These are phyloP conservation scores for Apiospora rasikravindrae DNA, from an alignment of 2,329 filamentous ascomycete species.

Conservation along the genomic window DNA sequence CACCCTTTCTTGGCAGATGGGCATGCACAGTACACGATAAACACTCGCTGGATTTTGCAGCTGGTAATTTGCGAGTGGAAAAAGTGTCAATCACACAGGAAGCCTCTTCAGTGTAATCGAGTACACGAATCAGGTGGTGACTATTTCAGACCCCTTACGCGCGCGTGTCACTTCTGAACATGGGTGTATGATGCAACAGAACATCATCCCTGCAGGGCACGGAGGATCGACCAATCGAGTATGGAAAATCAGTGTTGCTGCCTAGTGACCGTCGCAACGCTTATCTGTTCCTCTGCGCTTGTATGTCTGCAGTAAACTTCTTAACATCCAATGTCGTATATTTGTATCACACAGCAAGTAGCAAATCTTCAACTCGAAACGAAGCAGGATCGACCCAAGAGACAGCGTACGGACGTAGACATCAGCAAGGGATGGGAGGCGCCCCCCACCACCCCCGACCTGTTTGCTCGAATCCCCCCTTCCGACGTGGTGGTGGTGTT, in stretches of 20 bases:
- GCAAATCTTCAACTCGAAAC: not conserved
- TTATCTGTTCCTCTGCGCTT: not conserved
- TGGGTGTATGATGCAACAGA: no score
- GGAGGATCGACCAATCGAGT: not conserved
- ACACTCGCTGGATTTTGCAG: not conserved
- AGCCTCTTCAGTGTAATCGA: not conserved
- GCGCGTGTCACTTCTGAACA: no score
- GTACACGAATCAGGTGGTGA: no score
- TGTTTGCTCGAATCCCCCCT: not conserved
- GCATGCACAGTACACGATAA: not conserved
- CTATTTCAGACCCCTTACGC: no score
- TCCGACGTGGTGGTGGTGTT: not conserved
- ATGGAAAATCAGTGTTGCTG: not conserved
- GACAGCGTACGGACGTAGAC: not conserved
- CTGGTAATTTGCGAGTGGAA: not conserved
- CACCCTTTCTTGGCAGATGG: not conserved
- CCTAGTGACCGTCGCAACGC: not conserved
- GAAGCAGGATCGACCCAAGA: not conserved
- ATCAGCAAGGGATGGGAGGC: not conserved
- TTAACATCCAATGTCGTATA: no score
- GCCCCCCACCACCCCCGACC: no score
- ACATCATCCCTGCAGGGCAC: not conserved
- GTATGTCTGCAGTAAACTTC: not conserved
- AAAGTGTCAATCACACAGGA: not conserved
- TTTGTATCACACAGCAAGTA: not conserved